Percentiles rank a stretch among this genome's conserved stretches.
Conservation (phyloP, 148 eudicot genomes). For the Amaranthus palmeri region DNA sequence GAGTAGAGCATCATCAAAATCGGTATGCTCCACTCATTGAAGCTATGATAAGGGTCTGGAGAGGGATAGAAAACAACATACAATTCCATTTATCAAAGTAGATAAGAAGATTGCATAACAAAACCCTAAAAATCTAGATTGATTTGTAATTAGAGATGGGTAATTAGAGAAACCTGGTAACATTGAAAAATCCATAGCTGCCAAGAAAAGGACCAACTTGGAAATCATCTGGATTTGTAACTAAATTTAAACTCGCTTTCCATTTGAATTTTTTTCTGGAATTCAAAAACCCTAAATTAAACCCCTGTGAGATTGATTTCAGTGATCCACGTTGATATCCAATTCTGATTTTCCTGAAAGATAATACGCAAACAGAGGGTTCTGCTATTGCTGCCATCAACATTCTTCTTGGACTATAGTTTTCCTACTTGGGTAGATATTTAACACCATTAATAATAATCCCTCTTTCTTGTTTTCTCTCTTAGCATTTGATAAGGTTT, state of each 20-base stretch:
- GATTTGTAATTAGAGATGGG: neutral
- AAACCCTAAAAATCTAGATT: too few relatives aligned
- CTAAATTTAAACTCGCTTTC: constrained; percentile 39
- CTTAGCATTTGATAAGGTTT: constrained; percentile 3
- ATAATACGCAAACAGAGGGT: too few relatives aligned
- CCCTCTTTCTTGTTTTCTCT: neutral
- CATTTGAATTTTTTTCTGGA: constrained; percentile 3
- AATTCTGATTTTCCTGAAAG: too few relatives aligned
- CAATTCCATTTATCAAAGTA: too few relatives aligned
- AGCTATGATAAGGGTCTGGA: too few relatives aligned
- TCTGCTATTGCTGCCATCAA: neutral
- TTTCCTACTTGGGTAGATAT: neutral
- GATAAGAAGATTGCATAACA: too few relatives aligned
- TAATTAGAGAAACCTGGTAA: constrained; percentile 50
- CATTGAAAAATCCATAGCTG: constrained; percentile 85
- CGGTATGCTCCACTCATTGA: too few relatives aligned
- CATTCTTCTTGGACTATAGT: neutral
- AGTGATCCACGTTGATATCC: neutral
- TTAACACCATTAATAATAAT: neutral
- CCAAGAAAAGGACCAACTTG: constrained; percentile 84
- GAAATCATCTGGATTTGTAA: constrained; percentile 61
- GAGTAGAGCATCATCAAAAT: too few relatives aligned
- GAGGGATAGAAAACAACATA: too few relatives aligned
- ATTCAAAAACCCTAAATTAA: neutral
- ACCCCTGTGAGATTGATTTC: constrained; percentile 1